A percentile compares a stretch with the other conserved stretches of the same genome.
These are phyloP conservation scores for Tagetes erecta DNA, from an alignment of 129 eudicot species.

Conservation along the genomic window DNA sequence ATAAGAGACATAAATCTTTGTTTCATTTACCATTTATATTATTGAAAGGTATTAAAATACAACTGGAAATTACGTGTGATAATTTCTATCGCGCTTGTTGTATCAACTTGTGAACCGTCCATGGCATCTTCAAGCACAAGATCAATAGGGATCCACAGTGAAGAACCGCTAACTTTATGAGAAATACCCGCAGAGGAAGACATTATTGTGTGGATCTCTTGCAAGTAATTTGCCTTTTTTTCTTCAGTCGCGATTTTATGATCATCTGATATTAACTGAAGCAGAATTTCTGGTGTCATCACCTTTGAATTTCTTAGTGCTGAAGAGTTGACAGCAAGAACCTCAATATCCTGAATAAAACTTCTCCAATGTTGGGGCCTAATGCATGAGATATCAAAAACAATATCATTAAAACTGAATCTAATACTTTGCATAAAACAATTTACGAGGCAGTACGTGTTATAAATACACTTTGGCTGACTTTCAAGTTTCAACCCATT, in stretches of 20 bases:
- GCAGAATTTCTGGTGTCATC: slow-evolving; percentile 52
- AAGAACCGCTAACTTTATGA: slow-evolving; percentile 64
- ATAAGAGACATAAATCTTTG: not conserved
- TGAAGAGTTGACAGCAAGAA: slow-evolving; percentile 66
- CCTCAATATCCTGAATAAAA: slow-evolving; percentile 58
- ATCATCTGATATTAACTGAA: slow-evolving; percentile 50
- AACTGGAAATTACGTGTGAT: slow-evolving; percentile 55
- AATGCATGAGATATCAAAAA: slow-evolving; percentile 4
- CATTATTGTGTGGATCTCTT: slow-evolving; percentile 44
- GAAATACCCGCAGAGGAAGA: slow-evolving; percentile 57
- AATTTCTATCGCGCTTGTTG: slow-evolving; percentile 82
- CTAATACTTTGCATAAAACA: not conserved
- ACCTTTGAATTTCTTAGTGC: slow-evolving; percentile 62
- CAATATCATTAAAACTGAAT: not conserved
- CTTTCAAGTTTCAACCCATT: not conserved
- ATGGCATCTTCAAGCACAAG: slow-evolving; percentile 84
- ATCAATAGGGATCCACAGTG: slow-evolving; percentile 95
- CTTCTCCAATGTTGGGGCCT: slow-evolving; percentile 78
- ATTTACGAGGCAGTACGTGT: not conserved
- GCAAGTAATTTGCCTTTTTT: slow-evolving; percentile 43
- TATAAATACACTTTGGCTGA: not conserved
- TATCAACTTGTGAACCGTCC: slow-evolving; percentile 84
- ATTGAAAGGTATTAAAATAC: not conserved
- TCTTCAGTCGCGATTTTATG: slow-evolving; percentile 34
- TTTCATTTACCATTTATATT: not conserved